phyloP scores from a whole-genome alignment of 306 rosid species.

The Citrullus mucosospermus region DNA sequence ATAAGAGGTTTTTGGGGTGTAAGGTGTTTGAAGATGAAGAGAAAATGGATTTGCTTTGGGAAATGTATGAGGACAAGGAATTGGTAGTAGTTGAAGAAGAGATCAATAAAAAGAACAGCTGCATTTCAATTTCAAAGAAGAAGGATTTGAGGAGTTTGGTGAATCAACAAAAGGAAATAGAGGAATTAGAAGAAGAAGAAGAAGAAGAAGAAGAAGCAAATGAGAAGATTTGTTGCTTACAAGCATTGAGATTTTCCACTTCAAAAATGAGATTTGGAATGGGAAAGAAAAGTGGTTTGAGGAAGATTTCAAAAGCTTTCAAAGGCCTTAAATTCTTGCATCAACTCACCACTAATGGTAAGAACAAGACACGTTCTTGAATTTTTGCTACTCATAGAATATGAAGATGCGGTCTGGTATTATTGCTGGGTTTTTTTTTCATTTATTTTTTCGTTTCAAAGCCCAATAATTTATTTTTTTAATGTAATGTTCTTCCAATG shows the following conservation, averaged over 20 bases:
- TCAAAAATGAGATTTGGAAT: conserved; percentile 85
- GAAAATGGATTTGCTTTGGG: conserved; percentile 97
- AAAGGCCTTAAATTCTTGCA: conserved; percentile 78
- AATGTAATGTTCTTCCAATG: background rate
- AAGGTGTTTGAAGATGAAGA: conserved; percentile 48
- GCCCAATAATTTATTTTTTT: background rate
- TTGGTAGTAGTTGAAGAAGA: conserved; percentile 5
- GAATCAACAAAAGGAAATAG: background rate
- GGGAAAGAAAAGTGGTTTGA: conserved; percentile 57
- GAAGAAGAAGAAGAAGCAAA: conserved; percentile 16
- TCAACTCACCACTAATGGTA: conserved; percentile 4
- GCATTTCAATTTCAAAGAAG: conserved; percentile 31
- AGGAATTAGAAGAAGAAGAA: conserved; percentile 19
- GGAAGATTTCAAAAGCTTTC: conserved; percentile 71
- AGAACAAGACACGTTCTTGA: conserved; percentile 9
- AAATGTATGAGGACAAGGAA: conserved; percentile 29
- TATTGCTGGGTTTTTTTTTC: background rate
- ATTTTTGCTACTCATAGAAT: background rate
- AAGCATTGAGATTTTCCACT: conserved; percentile 77
- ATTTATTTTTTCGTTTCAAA: background rate
- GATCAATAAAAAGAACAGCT: background rate
- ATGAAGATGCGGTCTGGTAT: background rate
- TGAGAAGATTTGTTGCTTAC: conserved; percentile 64
- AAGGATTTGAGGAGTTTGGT: conserved; percentile 35
- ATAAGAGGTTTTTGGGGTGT: background rate